Percentiles rank a stretch among this genome's conserved stretches.
Evolutionary conservation across 345 rosid genomes (phyloP).

Genomic region (Salix koriyanagi): DNA sequence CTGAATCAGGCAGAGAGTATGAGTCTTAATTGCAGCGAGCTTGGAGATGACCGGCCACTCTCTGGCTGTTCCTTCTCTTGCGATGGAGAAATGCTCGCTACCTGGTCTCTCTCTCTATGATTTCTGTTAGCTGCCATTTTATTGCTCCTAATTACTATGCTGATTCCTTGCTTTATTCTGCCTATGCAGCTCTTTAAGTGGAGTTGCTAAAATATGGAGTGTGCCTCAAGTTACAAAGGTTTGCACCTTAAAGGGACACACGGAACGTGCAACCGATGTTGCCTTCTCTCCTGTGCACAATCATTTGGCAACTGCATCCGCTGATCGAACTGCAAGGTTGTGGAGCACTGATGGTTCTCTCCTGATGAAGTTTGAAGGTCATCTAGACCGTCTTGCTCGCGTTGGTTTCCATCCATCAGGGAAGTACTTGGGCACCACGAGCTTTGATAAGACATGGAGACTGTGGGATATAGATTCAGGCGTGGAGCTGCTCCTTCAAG

Average conservation of each 20-base stretch:
- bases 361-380: conserved; percentile 74
- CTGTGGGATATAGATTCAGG: conserved; percentile 86
- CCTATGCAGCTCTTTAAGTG: conserved; percentile 61
- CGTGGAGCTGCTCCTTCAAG: conserved; percentile 85
- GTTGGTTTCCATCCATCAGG: conserved; percentile 95
- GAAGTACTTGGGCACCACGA: conserved; percentile 80
- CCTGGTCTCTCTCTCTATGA: conserved; percentile 51
- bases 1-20: conserved; percentile 56
- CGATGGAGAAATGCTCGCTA: conserved; percentile 78
- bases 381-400: conserved; percentile 88
- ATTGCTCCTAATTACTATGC: neutral
- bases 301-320: conserved; percentile 86
- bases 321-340: conserved; percentile 89
- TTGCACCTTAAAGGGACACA: conserved; percentile 75
- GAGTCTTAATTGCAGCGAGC: conserved; percentile 76
- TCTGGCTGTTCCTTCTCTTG: conserved; percentile 87
- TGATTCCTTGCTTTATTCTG: conserved; percentile 14
- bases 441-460: conserved; percentile 99
- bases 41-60: conserved; percentile 88
- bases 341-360: conserved; percentile 85
- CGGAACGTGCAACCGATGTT: conserved; percentile 88
- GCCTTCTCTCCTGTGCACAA: conserved; percentile 71
- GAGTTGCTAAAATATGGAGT: conserved; percentile 85
- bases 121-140: neutral
- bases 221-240: conserved; percentile 63